Conservation (phyloP, 768 basidiomycete species). For the Neoboletus subvelutipes region DNA sequence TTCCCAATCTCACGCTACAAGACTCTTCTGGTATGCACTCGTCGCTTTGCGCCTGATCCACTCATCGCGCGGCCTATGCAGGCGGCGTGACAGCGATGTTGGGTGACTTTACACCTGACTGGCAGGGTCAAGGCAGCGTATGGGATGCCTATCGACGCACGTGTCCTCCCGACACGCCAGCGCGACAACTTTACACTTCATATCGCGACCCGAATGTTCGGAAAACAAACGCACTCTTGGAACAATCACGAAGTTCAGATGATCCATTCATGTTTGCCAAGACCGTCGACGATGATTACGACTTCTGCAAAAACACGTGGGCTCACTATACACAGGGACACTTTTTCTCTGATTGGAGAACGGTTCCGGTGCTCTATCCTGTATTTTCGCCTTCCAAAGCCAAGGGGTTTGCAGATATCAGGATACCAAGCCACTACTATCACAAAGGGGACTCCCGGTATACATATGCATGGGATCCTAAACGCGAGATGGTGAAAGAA, state of each 20-base stretch:
- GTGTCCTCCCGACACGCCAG: slow-evolving; percentile 74
- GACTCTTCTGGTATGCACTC: slow-evolving; percentile 32
- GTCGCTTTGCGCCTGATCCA: background rate
- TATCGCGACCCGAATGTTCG: slow-evolving; percentile 50
- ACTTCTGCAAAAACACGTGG: slow-evolving; percentile 82
- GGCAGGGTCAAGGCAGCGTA: slow-evolving; percentile 78
- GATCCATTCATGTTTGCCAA: slow-evolving; percentile 65
- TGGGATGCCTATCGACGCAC: slow-evolving; percentile 97
- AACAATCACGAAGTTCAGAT: slow-evolving; percentile 32
- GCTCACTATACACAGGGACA: slow-evolving; percentile 88
- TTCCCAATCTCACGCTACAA: slow-evolving; percentile 63
- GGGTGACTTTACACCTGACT: slow-evolving; percentile 76
- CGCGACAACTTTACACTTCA: slow-evolving; percentile 81
- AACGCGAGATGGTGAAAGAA: slow-evolving; percentile 67
- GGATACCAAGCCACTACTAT: slow-evolving; percentile 97
- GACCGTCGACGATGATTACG: slow-evolving; percentile 59
- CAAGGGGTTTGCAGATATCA: slow-evolving; percentile 82
- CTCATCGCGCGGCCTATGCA: slow-evolving; percentile 14
- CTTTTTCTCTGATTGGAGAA: slow-evolving; percentile 97
- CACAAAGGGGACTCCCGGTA: slow-evolving; percentile 78
- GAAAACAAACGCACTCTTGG: slow-evolving; percentile 28
- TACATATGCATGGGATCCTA: slow-evolving; percentile 88
- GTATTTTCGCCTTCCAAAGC: slow-evolving; percentile 92
- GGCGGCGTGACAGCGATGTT: slow-evolving; percentile 57
- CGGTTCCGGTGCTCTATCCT: slow-evolving; percentile 85